Conservation (phyloP, 2,329 filamentous ascomycete species). For the Colletotrichum tamarilloi region DNA sequence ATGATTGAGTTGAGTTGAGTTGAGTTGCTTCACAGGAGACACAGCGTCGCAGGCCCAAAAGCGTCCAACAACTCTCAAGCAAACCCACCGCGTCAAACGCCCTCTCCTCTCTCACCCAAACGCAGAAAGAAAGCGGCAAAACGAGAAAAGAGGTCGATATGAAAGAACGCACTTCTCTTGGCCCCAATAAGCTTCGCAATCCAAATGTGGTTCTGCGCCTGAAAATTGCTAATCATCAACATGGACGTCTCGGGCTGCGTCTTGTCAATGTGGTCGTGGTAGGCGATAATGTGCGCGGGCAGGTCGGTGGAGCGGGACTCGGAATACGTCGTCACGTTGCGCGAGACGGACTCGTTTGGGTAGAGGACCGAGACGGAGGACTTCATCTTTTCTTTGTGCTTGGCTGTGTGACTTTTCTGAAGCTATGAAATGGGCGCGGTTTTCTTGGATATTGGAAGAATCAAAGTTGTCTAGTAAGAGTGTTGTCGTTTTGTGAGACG, state of each 20-base stretch:
- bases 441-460: background rate
- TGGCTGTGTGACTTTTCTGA: background rate
- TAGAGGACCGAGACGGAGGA: conserved; percentile 52
- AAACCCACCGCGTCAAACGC: background rate
- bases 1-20: no score
- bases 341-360: conserved; percentile 52
- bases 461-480: background rate
- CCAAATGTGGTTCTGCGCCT: conserved; percentile 54
- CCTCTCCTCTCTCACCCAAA: no score
- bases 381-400: conserved; percentile 48
- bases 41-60: no score
- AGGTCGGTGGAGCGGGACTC: conserved; percentile 53
- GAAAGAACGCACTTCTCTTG: conserved; percentile 47
- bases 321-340: conserved; percentile 56
- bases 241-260: conserved; percentile 41
- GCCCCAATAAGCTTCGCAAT: conserved; percentile 54
- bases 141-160: background rate
- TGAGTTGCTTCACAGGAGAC: background rate
- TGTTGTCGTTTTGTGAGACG: background rate
- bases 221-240: conserved; percentile 55
- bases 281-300: conserved; percentile 54
- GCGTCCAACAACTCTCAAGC: background rate
- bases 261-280: conserved; percentile 48
- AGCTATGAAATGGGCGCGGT: background rate
- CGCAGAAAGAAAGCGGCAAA: background rate